These are phyloP conservation scores for Fusarium gaditjirri DNA, from an alignment of 2,329 filamentous ascomycete genomes.

Conservation along the genomic window DNA sequence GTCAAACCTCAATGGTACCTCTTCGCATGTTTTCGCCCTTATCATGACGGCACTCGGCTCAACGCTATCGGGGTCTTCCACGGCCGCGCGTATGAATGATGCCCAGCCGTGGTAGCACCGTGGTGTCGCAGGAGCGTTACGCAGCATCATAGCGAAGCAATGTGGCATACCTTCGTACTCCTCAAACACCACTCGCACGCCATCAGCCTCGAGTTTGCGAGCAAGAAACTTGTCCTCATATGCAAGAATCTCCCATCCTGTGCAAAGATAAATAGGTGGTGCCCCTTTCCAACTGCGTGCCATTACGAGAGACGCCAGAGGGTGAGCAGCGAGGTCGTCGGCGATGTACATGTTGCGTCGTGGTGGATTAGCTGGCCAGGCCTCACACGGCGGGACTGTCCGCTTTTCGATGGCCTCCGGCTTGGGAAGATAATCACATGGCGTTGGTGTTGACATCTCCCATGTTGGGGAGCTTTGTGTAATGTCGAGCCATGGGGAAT, in stretches of 20 bases:
- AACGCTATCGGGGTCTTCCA: slow-evolving; percentile 49
- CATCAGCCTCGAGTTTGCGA: slow-evolving; percentile 63
- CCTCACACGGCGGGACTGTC: slow-evolving; percentile 56
- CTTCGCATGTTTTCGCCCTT: slow-evolving; percentile 62
- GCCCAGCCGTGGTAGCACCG: slow-evolving; percentile 67
- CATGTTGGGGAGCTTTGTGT: slow-evolving; percentile 61
- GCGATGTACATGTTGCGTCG: slow-evolving; percentile 65
- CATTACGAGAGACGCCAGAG: slow-evolving; percentile 72
- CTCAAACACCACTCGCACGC: slow-evolving; percentile 71
- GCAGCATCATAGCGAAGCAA: slow-evolving; percentile 71
- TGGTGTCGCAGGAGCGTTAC: slow-evolving; percentile 55
- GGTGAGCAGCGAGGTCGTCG: slow-evolving; percentile 68
- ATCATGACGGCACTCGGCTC: slow-evolving; percentile 57
- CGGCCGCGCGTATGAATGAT: slow-evolving; percentile 62
- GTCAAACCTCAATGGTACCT: slow-evolving; percentile 57
- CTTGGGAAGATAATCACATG: slow-evolving; percentile 62
- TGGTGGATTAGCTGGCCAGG: slow-evolving; percentile 68
- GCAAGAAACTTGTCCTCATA: slow-evolving; percentile 75
- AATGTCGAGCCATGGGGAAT: slow-evolving; percentile 78
- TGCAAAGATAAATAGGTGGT: slow-evolving; percentile 74
- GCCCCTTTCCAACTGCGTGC: slow-evolving; percentile 67
- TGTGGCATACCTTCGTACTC: slow-evolving; percentile 87
- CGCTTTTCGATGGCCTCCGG: slow-evolving; percentile 48
- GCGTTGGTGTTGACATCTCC: slow-evolving; percentile 41
- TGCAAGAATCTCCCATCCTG: slow-evolving; percentile 76